phyloP scores from a whole-genome alignment of 2,329 filamentous ascomycete genomes.

The Aspergillus awamori region DNA sequence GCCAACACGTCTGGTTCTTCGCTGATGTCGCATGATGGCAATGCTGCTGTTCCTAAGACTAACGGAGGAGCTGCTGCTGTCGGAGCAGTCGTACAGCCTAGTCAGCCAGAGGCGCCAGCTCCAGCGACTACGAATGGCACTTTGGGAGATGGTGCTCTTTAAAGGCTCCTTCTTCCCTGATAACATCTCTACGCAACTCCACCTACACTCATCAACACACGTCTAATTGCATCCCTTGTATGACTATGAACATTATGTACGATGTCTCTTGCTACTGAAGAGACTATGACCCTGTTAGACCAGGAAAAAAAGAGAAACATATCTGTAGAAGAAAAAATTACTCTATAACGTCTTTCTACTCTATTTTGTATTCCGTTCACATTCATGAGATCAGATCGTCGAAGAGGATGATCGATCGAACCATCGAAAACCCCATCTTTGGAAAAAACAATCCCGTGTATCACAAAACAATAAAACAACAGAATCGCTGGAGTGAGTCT shows the following conservation, averaged over 20 bases:
- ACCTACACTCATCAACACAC: too few species aligned
- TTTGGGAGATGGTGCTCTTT: too few species aligned
- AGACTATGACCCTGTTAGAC: neutral
- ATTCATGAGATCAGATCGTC: neutral
- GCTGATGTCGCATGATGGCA: too few species aligned
- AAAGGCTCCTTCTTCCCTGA: too few species aligned
- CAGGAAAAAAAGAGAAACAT: neutral
- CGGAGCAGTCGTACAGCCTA: too few species aligned
- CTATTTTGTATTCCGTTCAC: slow-evolving; percentile 12
- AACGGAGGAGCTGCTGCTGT: too few species aligned
- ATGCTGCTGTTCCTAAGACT: too few species aligned
- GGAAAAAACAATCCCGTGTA: slow-evolving; percentile 3
- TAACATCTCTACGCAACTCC: too few species aligned
- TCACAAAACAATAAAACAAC: slow-evolving; percentile 12
- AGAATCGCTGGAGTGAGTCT: slow-evolving; percentile 23
- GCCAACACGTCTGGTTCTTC: neutral
- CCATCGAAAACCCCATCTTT: slow-evolving; percentile 1
- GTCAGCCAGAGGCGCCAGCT: too few species aligned
- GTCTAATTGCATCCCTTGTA: too few species aligned
- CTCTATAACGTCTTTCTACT: slow-evolving; percentile 13
- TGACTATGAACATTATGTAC: too few species aligned
- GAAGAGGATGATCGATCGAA: neutral
- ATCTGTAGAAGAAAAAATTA: neutral
- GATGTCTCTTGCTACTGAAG: neutral
- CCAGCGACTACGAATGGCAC: too few species aligned